phyloP scores from a whole-genome alignment of 352 stramenopile genomes.

The Phytophthora podocarpi region DNA sequence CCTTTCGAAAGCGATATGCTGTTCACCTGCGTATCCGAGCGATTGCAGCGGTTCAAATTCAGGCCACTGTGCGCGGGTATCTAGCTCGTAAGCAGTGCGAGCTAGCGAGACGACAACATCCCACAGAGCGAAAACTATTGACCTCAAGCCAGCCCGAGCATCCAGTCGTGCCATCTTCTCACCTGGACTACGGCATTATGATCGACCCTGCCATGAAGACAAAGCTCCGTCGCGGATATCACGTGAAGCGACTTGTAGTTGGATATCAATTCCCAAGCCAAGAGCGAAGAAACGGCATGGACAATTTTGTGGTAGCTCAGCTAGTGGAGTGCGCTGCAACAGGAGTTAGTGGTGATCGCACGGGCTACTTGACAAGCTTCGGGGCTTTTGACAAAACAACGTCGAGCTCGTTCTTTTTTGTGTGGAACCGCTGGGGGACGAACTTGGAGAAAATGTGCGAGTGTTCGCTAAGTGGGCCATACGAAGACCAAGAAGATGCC shows the following conservation, averaged over 20 bases:
- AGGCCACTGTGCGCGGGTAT: constrained; percentile 30
- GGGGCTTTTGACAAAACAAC: too few species aligned
- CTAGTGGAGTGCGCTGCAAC: neutral
- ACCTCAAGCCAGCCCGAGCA: too few species aligned
- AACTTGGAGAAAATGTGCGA: constrained; percentile 6
- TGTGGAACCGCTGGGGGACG: constrained; percentile 54
- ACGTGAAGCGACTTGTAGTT: constrained; percentile 2
- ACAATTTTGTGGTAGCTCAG: too few species aligned
- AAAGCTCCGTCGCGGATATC: constrained; percentile 9
- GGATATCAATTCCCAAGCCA: constrained; percentile 1
- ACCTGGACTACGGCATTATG: constrained; percentile 15
- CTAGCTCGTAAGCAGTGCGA: constrained; percentile 4
- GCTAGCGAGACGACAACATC: too few species aligned
- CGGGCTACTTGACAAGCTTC: too few species aligned
- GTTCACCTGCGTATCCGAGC: constrained; percentile 36
- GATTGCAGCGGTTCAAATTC: constrained; percentile 38
- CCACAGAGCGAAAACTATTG: too few species aligned
- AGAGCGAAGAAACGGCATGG: too few species aligned
- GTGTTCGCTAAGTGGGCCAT: constrained; percentile 42
- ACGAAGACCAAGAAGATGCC: constrained; percentile 37
- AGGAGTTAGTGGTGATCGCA: too few species aligned
- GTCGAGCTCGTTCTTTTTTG: constrained; percentile 39
- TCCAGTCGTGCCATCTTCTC: neutral
- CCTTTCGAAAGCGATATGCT: constrained; percentile 42
- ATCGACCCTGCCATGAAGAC: constrained; percentile 13